These are phyloP conservation scores for Myotisia sp. DNA, from an alignment of 2,329 filamentous ascomycete genomes.

Conservation along the genomic window DNA sequence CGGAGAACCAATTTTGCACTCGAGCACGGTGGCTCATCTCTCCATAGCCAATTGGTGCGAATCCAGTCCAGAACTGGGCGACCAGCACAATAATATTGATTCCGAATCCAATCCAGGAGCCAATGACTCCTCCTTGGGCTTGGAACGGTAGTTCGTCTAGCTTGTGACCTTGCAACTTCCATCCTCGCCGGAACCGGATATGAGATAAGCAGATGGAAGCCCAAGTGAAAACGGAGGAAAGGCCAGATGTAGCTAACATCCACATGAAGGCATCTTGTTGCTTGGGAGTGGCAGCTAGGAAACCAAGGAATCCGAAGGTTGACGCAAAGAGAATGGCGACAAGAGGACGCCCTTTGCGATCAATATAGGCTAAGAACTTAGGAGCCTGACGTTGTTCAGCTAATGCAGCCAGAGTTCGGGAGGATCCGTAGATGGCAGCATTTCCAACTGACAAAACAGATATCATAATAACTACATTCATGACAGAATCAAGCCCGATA, in stretches of 20 bases:
- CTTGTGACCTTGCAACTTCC: slow-evolving; percentile 53
- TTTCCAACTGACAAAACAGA: slow-evolving; percentile 85
- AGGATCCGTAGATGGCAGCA: slow-evolving; percentile 80
- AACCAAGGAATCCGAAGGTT: slow-evolving; percentile 58
- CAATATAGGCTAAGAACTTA: slow-evolving; percentile 62
- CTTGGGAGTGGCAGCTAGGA: slow-evolving; percentile 52
- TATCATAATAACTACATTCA: slow-evolving; percentile 90
- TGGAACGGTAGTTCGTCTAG: slow-evolving; percentile 60
- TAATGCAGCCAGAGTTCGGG: slow-evolving; percentile 74
- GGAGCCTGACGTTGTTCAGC: slow-evolving; percentile 80
- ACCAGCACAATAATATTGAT: slow-evolving; percentile 40
- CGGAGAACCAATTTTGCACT: slow-evolving; percentile 18
- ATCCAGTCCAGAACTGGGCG: slow-evolving; percentile 30
- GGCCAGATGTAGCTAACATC: slow-evolving; percentile 62
- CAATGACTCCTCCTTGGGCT: slow-evolving; percentile 43
- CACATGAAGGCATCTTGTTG: slow-evolving; percentile 57
- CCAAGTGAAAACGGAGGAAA: slow-evolving; percentile 65
- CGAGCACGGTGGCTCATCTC: slow-evolving; percentile 8
- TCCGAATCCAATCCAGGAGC: slow-evolving; percentile 46
- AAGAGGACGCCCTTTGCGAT: slow-evolving; percentile 66
- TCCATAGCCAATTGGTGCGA: slow-evolving; percentile 10
- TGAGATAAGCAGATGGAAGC: slow-evolving; percentile 76
- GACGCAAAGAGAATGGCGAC: slow-evolving; percentile 57
- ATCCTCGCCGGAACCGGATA: slow-evolving; percentile 79
- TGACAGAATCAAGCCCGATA: slow-evolving; percentile 63